These are phyloP conservation scores for Candida labiduridarum DNA, from an alignment of 1,139 yeast species.

Conservation along the genomic window DNA sequence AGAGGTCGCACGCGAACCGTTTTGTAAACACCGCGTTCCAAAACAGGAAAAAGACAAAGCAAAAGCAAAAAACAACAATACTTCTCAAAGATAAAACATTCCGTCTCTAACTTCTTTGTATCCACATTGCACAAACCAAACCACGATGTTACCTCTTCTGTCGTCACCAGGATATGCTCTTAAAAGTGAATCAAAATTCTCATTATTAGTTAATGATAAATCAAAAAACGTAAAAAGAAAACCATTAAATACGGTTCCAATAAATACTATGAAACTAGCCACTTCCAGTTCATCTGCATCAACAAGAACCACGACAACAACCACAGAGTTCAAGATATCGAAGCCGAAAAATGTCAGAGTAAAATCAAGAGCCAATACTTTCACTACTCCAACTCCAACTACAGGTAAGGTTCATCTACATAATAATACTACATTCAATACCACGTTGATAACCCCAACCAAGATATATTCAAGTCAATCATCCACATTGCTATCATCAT, in stretches of 20 bases:
- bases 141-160: not conserved
- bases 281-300: not conserved
- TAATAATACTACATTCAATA: not conserved
- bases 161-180: not conserved
- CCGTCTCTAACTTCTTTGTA: not conserved
- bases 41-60: not conserved
- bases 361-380: not conserved
- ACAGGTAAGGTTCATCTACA: not conserved
- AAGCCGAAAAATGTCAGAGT: slow-evolving; percentile 2
- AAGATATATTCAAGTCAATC: not conserved
- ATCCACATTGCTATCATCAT: slow-evolving; percentile 7
- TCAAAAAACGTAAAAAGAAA: not conserved
- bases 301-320: not conserved
- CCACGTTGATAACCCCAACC: not conserved
- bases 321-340: slow-evolving; percentile 5
- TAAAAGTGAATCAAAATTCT: not conserved
- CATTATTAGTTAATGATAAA: not conserved
- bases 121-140: not conserved
- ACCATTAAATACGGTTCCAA: not conserved
- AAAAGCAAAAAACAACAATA: not conserved
- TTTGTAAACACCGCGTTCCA: slow-evolving; percentile 1
- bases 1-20: not conserved
- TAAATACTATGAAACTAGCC: not conserved
- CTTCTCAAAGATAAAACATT: not conserved
- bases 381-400: slow-evolving; percentile 7